These are phyloP conservation scores for Typha latifolia DNA, from an alignment of 176 grass and related monocot species.

Conservation along the genomic window DNA sequence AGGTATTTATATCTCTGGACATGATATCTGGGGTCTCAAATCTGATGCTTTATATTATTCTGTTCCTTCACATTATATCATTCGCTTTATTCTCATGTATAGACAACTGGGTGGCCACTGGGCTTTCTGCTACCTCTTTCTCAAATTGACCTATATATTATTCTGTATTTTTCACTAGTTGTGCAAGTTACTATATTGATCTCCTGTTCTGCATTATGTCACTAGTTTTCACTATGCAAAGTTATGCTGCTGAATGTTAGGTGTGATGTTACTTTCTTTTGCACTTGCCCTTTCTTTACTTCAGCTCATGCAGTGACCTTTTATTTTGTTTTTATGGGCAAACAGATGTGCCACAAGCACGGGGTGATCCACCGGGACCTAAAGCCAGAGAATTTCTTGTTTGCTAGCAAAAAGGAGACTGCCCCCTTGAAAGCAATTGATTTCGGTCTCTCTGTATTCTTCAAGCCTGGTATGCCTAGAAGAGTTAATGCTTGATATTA, in stretches of 20 bases:
- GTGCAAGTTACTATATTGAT: too few species aligned
- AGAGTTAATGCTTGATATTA: not conserved
- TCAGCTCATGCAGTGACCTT: not conserved
- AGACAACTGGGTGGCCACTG: too few species aligned
- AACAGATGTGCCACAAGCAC: conserved; percentile 81
- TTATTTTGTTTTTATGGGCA: conserved; percentile 2
- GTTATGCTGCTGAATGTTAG: not conserved
- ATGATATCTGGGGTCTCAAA: not conserved
- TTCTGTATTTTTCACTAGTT: too few species aligned
- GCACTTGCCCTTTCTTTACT: not conserved
- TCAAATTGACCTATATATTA: too few species aligned
- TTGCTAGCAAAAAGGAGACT: conserved; percentile 81
- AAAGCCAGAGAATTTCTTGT: conserved; percentile 94
- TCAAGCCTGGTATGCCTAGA: conserved; percentile 53
- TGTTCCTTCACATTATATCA: too few species aligned
- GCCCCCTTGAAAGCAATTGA: conserved; percentile 71
- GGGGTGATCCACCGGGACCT: conserved; percentile 89
- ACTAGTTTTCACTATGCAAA: not conserved
- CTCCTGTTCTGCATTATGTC: too few species aligned
- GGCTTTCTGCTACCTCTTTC: too few species aligned
- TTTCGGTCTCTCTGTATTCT: conserved; percentile 85
- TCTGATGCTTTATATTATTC: not conserved
- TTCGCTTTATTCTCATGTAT: too few species aligned
- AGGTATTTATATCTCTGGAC: too few species aligned
- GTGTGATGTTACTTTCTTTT: not conserved